phyloP scores from a whole-genome alignment of 2,329 filamentous ascomycete species.

The Neofusicoccum umdonicola region DNA sequence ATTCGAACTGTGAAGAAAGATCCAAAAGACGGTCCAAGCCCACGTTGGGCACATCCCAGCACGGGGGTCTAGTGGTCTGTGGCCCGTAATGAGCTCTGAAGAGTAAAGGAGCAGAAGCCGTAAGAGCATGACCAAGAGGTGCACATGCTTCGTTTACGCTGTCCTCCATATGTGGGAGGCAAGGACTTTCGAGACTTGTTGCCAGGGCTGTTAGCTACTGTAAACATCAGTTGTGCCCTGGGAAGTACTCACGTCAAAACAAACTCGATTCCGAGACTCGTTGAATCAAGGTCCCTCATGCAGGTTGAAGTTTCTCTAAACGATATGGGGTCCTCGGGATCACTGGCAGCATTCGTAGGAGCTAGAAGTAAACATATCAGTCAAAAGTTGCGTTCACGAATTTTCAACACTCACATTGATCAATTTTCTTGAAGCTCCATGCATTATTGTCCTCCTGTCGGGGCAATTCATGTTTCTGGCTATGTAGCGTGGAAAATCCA shows the following conservation, averaged over 20 bases:
- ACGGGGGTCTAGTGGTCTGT: conserved; percentile 19
- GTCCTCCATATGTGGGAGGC: not conserved
- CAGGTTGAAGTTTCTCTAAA: not conserved
- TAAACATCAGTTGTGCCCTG: too few species aligned
- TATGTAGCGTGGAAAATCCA: not conserved
- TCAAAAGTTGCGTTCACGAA: not conserved
- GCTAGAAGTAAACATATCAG: not conserved
- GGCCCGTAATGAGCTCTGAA: conserved; percentile 20
- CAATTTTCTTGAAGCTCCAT: not conserved
- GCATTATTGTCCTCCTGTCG: not conserved
- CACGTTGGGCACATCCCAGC: conserved; percentile 22
- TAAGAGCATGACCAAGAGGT: conserved; percentile 31
- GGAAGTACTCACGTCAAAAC: not conserved
- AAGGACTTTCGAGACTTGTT: not conserved
- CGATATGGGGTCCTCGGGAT: not conserved
- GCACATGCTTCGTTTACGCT: conserved; percentile 19
- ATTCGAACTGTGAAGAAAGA: conserved; percentile 23
- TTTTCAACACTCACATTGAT: not conserved
- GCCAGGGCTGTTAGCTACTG: not conserved
- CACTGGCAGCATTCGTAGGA: not conserved
- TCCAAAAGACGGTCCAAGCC: conserved; percentile 25
- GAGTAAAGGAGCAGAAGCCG: conserved; percentile 29
- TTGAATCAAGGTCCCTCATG: not conserved
- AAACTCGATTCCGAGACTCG: not conserved
- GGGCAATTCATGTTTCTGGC: not conserved